Evolutionary conservation across 305 asterid genomes (phyloP), one percentile per base, ranked within the genome.

Genomic region (Andrographis paniculata): DNA sequence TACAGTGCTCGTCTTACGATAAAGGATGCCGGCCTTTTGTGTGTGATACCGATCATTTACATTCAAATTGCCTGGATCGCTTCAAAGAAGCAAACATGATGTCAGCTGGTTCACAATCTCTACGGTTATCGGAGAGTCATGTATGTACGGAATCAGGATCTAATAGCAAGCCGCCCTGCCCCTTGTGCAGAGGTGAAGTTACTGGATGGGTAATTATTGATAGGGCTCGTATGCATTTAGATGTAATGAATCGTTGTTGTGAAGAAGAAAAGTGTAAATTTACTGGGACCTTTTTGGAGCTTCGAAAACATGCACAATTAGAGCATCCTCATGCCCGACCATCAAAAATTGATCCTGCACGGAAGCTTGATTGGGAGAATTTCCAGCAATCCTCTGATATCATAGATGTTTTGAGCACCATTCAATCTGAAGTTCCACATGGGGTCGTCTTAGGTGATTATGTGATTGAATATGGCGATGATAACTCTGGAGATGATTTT

Each of bases 371-470:
- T 51, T 77, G 86, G 86, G 86, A 77, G 15, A 77, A 77, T 56
- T 71, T 77, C 55, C 86, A 77, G 56, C 79, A 74, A 60, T 74
- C 82, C 43, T 68, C 86, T 4, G 86, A 77, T 55, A 77, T 74
- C 23, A 74, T 77, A 12, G 82, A 77, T 50, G 82, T 77, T 52
- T 40, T 77, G 27, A 74, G 79, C 61, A 77, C 86, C 45, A 77
- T 77, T 8, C 82, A 77, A 22, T 67, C 86, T 5, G 77, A 74
- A 61, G 68, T 74, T 27, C 86, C 86, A 2, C 64, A 69, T 20
- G 82, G 82, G 23, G 79, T 77, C 38, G 77, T 77, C 33, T 59
- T 77, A 45, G 82, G 86, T 37, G 86, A 77, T 61, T 77, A 77
- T 68, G 86, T 77, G 37, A 77, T 77, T 49, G 86, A 77, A 52